Conservation (phyloP, 148 eudicot genomes). For the Rhododendron ferrugineum region DNA sequence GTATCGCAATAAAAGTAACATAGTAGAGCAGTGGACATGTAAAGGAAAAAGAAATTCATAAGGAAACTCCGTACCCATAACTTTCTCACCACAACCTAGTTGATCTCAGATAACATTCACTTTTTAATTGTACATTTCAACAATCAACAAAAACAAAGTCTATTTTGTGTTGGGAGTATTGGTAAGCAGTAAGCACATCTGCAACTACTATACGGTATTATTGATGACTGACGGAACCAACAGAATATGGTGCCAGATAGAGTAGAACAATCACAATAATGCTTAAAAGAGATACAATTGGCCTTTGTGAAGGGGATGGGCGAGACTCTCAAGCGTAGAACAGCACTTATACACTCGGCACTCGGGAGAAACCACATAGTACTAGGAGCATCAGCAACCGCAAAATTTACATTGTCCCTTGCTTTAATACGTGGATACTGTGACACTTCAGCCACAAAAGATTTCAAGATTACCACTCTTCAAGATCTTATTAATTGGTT, state of each 20-base stretch:
- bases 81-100: no score
- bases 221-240: background rate
- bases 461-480: background rate
- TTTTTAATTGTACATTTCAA: background rate
- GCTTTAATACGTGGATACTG: background rate
- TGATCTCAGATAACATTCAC: background rate
- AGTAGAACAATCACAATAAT: background rate
- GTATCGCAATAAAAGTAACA: background rate
- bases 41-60: background rate
- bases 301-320: no score
- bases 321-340: background rate
- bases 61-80: background rate
- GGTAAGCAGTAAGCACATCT: background rate
- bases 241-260: background rate
- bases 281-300: background rate
- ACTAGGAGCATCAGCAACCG: background rate
- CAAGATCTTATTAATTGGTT: background rate
- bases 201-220: background rate
- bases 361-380: background rate
- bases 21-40: background rate
- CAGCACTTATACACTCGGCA: background rate
- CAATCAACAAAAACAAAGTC: background rate
- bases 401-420: background rate
- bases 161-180: background rate
- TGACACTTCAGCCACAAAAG: background rate